Conservation (phyloP, 2,329 filamentous ascomycete species). For the Rugonectria rugulosa region DNA sequence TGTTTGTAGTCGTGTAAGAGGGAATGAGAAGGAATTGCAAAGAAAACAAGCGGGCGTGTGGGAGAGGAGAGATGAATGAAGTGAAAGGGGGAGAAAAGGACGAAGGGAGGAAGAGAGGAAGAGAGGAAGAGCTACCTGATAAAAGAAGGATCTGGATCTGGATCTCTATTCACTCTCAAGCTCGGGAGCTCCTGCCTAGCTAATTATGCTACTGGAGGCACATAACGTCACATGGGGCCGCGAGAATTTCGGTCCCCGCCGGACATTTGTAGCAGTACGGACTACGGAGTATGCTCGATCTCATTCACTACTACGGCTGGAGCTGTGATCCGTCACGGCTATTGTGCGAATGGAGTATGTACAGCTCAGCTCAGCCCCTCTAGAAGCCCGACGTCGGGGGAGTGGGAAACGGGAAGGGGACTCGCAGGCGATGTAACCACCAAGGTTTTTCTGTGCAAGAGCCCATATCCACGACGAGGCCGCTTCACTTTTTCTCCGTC, state of each 20-base stretch:
- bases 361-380: background rate
- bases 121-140: slow-evolving; percentile 7
- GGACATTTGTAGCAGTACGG: slow-evolving; percentile 13
- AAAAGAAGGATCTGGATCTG: too few species aligned
- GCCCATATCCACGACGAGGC: too few species aligned
- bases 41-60: slow-evolving; percentile 9
- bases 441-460: too few species aligned
- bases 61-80: background rate
- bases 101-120: background rate
- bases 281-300: background rate
- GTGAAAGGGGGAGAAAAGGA: background rate
- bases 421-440: too few species aligned
- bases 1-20: slow-evolving; percentile 14
- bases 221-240: slow-evolving; percentile 35
- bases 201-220: background rate
- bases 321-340: slow-evolving; percentile 3
- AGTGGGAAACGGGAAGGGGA: too few species aligned
- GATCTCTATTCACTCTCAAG: slow-evolving; percentile 18
- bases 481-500: slow-evolving; percentile 11
- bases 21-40: slow-evolving; percentile 14
- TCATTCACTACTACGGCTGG: slow-evolving; percentile 2
- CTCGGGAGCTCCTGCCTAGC: slow-evolving; percentile 19
- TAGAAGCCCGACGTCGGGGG: slow-evolving; percentile 29
- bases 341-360: background rate
- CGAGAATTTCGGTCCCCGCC: slow-evolving; percentile 32